A percentile compares a stretch with the other conserved stretches of the same genome.
phyloP scores from a whole-genome alignment of 2,329 filamentous ascomycete species.

The Alternaria metachromatica region DNA sequence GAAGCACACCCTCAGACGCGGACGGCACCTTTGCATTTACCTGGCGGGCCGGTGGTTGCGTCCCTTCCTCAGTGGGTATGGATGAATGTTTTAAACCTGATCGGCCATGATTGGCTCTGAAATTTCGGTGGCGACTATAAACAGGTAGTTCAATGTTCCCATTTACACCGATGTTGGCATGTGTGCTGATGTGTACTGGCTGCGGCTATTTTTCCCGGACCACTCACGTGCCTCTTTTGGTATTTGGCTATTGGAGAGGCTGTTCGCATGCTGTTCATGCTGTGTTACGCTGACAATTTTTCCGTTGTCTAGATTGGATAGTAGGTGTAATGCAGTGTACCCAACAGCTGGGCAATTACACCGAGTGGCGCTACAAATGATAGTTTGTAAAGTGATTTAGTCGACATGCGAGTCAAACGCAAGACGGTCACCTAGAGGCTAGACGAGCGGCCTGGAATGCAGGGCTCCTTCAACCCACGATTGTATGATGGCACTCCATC shows the following conservation, averaged over 20 bases:
- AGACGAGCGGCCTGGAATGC: neutral
- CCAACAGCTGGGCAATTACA: neutral
- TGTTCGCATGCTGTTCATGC: conserved; percentile 19
- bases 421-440: neutral
- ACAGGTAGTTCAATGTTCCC: neutral
- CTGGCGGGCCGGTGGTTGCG: neutral
- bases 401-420: neutral
- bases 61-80: neutral
- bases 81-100: neutral
- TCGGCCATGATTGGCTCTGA: neutral
- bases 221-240: neutral
- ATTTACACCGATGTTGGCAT: neutral
- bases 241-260: neutral
- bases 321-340: neutral
- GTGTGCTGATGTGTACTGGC: neutral
- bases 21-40: neutral
- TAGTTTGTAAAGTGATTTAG: neutral
- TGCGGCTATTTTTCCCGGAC: neutral
- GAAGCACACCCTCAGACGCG: neutral
- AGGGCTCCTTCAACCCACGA: neutral
- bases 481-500: neutral
- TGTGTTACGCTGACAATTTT: conserved; percentile 12
- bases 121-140: neutral
- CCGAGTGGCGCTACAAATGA: neutral
- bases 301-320: neutral